A percentile compares a stretch with the other conserved stretches of the same genome.
phyloP scores from a whole-genome alignment of 2,329 filamentous ascomycete genomes.

The Nectriaceae sp. region DNA sequence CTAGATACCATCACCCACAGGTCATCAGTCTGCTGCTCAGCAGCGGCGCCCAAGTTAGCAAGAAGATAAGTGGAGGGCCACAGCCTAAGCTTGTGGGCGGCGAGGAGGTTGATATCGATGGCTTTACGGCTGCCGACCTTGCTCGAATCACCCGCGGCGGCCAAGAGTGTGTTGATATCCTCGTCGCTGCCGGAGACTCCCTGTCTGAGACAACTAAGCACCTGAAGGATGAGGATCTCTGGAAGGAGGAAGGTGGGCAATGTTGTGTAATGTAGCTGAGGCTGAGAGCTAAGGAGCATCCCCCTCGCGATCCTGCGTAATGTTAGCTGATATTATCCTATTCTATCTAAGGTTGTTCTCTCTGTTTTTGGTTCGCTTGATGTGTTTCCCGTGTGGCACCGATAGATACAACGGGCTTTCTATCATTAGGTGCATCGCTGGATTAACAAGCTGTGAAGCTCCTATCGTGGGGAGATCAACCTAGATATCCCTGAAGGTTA shows the following conservation, averaged over 20 bases:
- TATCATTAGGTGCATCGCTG: too few species aligned
- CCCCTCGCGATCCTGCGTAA: too few species aligned
- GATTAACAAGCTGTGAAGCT: too few species aligned
- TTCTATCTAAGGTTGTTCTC: too few species aligned
- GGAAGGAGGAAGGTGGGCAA: neutral
- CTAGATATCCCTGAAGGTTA: too few species aligned
- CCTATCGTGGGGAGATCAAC: too few species aligned
- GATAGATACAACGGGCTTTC: too few species aligned
- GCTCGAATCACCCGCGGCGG: conserved; percentile 3
- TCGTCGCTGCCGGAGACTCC: conserved; percentile 2
- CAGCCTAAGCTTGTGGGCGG: conserved; percentile 5
- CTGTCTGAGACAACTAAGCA: conserved; percentile 5
- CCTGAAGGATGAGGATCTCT: conserved; percentile 6
- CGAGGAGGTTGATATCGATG: conserved; percentile 5
- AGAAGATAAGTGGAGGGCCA: conserved; percentile 1
- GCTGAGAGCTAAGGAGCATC: too few species aligned
- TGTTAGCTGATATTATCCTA: too few species aligned
- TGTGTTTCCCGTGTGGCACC: too few species aligned
- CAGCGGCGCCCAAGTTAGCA: conserved; percentile 2
- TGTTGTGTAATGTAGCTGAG: conserved; percentile 6
- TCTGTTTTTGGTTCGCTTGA: too few species aligned
- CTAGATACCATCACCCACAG: conserved; percentile 2
- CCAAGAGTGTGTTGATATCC: conserved; percentile 3
- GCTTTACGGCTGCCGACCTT: conserved; percentile 6
- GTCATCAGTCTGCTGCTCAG: conserved; percentile 1